phyloP scores from a whole-genome alignment of 148 eudicot species.

The Chenopodium album region DNA sequence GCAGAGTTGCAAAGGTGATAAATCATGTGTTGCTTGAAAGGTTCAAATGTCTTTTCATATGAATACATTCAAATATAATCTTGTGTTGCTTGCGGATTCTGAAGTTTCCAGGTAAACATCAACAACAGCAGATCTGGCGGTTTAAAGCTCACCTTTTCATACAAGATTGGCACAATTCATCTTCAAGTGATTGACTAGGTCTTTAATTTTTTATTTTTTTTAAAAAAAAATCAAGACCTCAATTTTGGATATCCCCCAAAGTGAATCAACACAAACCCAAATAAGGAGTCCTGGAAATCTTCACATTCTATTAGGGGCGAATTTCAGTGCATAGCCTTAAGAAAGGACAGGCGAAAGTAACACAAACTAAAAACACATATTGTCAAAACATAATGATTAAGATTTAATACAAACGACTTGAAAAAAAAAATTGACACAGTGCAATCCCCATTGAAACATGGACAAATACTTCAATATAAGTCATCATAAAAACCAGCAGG shows the following conservation, averaged over 20 bases:
- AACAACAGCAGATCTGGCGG: background rate
- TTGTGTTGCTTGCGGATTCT: background rate
- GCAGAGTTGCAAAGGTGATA: background rate
- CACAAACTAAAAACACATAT: too few relatives aligned
- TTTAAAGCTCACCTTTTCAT: background rate
- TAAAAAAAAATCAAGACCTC: background rate
- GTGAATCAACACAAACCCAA: background rate
- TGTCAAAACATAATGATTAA: too few relatives aligned
- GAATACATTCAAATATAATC: background rate
- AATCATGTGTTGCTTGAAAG: too few relatives aligned
- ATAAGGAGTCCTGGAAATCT: background rate
- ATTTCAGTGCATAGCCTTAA: background rate
- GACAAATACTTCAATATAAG: too few relatives aligned
- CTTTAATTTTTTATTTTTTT: background rate
- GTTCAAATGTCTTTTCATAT: too few relatives aligned
- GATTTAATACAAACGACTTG: too few relatives aligned
- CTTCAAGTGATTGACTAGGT: background rate
- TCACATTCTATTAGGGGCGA: background rate
- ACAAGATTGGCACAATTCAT: background rate
- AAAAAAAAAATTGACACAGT: too few relatives aligned
- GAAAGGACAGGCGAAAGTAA: too few relatives aligned
- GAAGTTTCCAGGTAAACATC: background rate
- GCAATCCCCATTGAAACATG: too few relatives aligned
- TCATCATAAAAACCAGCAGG: too few relatives aligned
- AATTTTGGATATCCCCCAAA: background rate